These are phyloP conservation scores for Triadica sebifera DNA, from an alignment of 345 rosid genomes.

Conservation along the genomic window DNA sequence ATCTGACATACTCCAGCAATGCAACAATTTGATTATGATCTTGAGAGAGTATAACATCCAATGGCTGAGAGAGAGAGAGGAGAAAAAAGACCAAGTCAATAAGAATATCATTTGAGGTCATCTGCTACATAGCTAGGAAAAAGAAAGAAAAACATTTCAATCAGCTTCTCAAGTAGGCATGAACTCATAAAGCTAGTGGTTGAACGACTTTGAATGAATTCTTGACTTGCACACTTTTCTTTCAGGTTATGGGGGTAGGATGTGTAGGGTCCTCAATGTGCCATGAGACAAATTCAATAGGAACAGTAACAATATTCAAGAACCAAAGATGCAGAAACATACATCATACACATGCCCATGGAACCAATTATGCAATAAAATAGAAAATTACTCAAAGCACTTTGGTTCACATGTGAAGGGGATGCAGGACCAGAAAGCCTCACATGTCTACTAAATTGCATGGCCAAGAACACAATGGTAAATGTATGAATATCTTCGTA, in stretches of 20 bases:
- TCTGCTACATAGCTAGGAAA: not conserved
- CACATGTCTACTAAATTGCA: not conserved
- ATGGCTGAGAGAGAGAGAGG: conserved; percentile 46
- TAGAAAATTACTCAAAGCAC: not conserved
- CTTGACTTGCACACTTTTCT: not conserved
- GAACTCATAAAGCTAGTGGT: not conserved
- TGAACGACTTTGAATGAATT: not conserved
- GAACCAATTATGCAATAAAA: not conserved
- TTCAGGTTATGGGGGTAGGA: not conserved
- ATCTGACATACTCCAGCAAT: conserved; percentile 89
- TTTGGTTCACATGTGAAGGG: not conserved
- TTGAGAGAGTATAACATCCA: conserved; percentile 90
- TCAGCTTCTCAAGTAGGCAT: not conserved
- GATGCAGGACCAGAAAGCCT: not conserved
- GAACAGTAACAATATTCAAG: not conserved
- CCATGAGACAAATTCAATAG: not conserved
- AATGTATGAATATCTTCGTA: not conserved
- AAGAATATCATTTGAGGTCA: not conserved
- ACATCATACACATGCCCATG: not conserved
- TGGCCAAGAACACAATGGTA: not conserved
- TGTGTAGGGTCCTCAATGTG: not conserved
- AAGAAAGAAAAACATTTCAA: not conserved
- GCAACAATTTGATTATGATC: conserved; percentile 82
- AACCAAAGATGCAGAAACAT: not conserved
- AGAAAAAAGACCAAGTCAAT: conserved; percentile 17